These are phyloP conservation scores for Collybiopsis confluens DNA, from an alignment of 768 basidiomycete species.

Conservation along the genomic window DNA sequence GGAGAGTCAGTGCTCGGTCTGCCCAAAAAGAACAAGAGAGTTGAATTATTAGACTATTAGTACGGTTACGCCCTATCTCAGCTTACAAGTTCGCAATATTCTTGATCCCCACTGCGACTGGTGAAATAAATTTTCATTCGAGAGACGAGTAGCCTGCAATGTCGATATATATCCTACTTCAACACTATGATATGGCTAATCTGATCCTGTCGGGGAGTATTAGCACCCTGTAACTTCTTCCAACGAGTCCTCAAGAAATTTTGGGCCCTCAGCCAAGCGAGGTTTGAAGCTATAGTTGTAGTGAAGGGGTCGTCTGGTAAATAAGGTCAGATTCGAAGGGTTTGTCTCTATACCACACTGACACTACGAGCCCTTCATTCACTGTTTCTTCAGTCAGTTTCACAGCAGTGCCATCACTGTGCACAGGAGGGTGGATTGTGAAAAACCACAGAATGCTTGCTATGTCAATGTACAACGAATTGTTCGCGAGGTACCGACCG, in stretches of 20 bases:
- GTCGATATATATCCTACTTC: no score
- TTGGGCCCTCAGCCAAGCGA: background rate
- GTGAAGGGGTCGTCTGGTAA: background rate
- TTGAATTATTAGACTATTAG: no score
- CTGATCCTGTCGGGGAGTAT: no score
- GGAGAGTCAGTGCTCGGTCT: no score
- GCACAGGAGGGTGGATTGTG: background rate
- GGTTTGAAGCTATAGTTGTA: background rate
- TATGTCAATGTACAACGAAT: slow-evolving; percentile 24
- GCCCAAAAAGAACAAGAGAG: no score
- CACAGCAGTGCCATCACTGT: background rate
- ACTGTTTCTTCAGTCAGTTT: background rate
- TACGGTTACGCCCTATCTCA: no score
- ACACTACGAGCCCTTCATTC: background rate
- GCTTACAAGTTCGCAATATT: no score
- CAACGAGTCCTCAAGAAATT: background rate
- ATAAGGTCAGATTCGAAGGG: background rate
- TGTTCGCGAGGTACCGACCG: slow-evolving; percentile 25
- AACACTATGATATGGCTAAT: no score
- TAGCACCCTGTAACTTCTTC: no score
- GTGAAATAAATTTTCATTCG: no score
- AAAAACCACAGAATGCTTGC: slow-evolving; percentile 23
- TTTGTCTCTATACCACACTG: background rate
- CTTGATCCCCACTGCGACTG: no score
- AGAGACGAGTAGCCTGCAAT: no score